Evolutionary conservation across 2,329 filamentous ascomycete genomes (phyloP).

Genomic region (Sporothrix globosa): DNA sequence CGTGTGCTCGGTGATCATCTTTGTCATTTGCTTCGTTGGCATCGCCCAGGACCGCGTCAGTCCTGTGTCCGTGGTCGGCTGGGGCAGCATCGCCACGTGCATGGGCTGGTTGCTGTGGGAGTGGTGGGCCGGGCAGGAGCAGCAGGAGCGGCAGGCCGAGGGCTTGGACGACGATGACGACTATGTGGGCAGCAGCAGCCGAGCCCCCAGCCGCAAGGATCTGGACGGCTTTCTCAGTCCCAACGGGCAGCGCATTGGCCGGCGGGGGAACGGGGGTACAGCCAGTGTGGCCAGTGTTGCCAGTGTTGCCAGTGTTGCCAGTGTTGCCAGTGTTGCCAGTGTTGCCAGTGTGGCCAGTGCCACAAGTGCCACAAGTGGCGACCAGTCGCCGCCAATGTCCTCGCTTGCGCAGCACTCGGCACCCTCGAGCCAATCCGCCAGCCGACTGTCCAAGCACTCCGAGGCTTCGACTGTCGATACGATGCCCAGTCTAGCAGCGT

Average conservation of each 20-base stretch:
- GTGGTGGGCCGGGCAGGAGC: conserved; percentile 73
- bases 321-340: background rate
- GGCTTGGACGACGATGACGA: conserved; percentile 19
- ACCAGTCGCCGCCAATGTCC: background rate
- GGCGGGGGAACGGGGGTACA: conserved; percentile 35
- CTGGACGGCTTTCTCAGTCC: conserved; percentile 2
- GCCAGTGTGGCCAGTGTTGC: conserved; percentile 25
- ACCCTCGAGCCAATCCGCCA: background rate
- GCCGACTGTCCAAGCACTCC: background rate
- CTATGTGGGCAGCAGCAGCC: background rate
- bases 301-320: background rate
- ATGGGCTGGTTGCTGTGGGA: conserved; percentile 92
- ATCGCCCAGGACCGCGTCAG: conserved; percentile 88
- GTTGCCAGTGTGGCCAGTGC: background rate
- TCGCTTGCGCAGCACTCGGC: conserved; percentile 14
- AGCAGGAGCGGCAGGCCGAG: conserved; percentile 29
- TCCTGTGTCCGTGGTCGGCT: conserved; percentile 84
- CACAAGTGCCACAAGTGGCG: conserved; percentile 6
- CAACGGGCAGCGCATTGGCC: background rate
- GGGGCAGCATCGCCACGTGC: conserved; percentile 80
- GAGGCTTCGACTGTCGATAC: background rate
- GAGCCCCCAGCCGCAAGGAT: background rate
- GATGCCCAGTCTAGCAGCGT: background rate
- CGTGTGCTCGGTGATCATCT: conserved; percentile 91
- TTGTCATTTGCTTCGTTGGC: conserved; percentile 88